These are phyloP conservation scores for Fraxinus greggii DNA, from an alignment of 305 asterid species.

Conservation along the genomic window DNA sequence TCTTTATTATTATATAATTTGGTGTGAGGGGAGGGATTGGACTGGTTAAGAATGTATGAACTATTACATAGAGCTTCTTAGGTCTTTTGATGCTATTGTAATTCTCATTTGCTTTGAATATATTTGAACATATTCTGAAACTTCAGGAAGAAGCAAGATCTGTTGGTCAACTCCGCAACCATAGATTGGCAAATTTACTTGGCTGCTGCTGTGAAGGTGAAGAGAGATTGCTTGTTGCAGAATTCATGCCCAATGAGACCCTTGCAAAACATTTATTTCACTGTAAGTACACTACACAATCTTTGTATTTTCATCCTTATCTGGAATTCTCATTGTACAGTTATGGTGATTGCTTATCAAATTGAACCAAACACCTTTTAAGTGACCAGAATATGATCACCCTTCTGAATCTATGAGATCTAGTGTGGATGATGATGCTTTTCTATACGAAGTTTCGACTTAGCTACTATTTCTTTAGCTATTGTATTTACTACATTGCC, in stretches of 20 bases:
- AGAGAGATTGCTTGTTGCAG: slow-evolving; percentile 87
- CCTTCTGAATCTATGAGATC: background rate
- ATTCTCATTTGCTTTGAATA: slow-evolving; percentile 3
- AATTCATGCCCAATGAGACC: slow-evolving; percentile 93
- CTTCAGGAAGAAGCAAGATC: slow-evolving; percentile 86
- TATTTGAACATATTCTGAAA: slow-evolving; percentile 20
- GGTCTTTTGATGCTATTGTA: slow-evolving; percentile 1
- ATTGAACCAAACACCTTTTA: background rate
- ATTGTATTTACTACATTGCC: background rate
- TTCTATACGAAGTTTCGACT: background rate
- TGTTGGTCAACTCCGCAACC: slow-evolving; percentile 86
- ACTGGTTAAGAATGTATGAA: background rate
- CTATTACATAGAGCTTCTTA: background rate
- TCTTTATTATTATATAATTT: background rate
- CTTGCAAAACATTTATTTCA: slow-evolving; percentile 89
- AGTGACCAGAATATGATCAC: background rate
- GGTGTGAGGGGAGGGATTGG: background rate
- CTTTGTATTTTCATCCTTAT: background rate
- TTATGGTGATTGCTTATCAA: background rate
- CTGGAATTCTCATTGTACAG: background rate
- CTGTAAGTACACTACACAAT: slow-evolving; percentile 48
- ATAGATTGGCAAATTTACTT: slow-evolving; percentile 71
- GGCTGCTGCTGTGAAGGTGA: slow-evolving; percentile 97
- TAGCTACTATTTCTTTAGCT: background rate
- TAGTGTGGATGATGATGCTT: background rate